These are phyloP conservation scores for Trichoderma parareesei DNA, from an alignment of 495 filamentous ascomycete genomes.

Conservation along the genomic window DNA sequence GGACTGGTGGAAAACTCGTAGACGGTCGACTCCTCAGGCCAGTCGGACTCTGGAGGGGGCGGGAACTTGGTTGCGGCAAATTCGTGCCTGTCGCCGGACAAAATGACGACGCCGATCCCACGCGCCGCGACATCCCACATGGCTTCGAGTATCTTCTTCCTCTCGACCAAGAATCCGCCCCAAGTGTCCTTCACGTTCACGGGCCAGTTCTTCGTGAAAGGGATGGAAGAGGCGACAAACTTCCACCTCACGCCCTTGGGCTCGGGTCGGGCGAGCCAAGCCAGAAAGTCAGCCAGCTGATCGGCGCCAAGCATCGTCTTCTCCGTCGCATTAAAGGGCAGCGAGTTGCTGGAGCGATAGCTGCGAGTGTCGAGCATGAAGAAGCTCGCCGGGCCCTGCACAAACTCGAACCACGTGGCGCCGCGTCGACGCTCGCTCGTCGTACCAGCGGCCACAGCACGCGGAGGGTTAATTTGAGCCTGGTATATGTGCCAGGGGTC, in stretches of 20 bases:
- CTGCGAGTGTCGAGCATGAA: constrained; percentile 90
- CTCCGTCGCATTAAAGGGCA: constrained; percentile 40
- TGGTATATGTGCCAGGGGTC: constrained; percentile 88
- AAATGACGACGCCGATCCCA: constrained; percentile 68
- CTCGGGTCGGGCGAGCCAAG: constrained; percentile 61
- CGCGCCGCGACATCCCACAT: constrained; percentile 79
- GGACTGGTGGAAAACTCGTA: constrained; percentile 87
- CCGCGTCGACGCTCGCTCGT: constrained; percentile 28
- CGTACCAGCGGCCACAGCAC: constrained; percentile 33
- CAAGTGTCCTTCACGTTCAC: constrained; percentile 80
- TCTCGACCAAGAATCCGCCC: constrained; percentile 80
- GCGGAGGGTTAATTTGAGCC: constrained; percentile 71
- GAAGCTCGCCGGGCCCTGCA: constrained; percentile 82
- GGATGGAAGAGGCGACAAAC: constrained; percentile 76
- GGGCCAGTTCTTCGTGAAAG: constrained; percentile 96
- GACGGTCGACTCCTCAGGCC: constrained; percentile 53
- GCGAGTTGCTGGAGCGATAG: constrained; percentile 58
- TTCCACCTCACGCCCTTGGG: constrained; percentile 83
- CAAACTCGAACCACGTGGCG: constrained; percentile 78
- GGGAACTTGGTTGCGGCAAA: constrained; percentile 89
- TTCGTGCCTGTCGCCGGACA: constrained; percentile 89
- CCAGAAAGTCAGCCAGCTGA: constrained; percentile 71
- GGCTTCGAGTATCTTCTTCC: constrained; percentile 68
- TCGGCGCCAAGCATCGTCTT: constrained; percentile 82
- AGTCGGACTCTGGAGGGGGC: constrained; percentile 50